Percentiles rank a stretch among this genome's conserved stretches.
Conservation (phyloP, 163 green algal species). For the Scenedesmus sp. region DNA sequence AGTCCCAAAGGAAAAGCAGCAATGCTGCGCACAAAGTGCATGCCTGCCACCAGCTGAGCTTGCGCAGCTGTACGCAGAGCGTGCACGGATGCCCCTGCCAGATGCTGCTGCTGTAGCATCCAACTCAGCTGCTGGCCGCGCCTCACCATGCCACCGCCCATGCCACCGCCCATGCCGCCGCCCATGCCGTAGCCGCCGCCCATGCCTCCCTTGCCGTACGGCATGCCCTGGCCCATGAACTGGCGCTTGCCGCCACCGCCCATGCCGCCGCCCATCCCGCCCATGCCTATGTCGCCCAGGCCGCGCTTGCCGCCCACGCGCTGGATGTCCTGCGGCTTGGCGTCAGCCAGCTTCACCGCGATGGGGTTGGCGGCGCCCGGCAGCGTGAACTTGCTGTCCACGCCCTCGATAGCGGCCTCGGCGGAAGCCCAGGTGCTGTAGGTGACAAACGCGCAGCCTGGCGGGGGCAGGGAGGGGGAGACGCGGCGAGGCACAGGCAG, state of each 20-base stretch:
- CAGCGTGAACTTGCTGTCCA: constrained; percentile 80
- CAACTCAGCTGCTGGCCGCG: not conserved
- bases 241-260: constrained; percentile 57
- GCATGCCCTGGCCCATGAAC: constrained; percentile 48
- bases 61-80: not conserved
- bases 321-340: constrained; percentile 77
- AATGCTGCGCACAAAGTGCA: too few species aligned
- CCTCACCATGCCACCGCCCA: constrained; percentile 2
- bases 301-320: constrained; percentile 45
- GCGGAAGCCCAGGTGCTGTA: constrained; percentile 81
- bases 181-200: constrained; percentile 49
- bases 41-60: too few species aligned
- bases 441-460: constrained; percentile 89
- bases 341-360: constrained; percentile 92
- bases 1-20: too few species aligned
- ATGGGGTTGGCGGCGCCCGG: constrained; percentile 81
- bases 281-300: constrained; percentile 16
- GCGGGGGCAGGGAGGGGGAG: not conserved
- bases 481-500: not conserved
- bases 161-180: constrained; percentile 9
- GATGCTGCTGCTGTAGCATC: not conserved
- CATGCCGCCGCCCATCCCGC: constrained; percentile 1
- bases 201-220: constrained; percentile 39
- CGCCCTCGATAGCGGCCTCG: constrained; percentile 82
- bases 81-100: not conserved